A percentile compares a stretch with the other conserved stretches of the same genome.
phyloP scores from a whole-genome alignment of 2,329 filamentous ascomycete genomes.

The Purpureocillium lavendulum region DNA sequence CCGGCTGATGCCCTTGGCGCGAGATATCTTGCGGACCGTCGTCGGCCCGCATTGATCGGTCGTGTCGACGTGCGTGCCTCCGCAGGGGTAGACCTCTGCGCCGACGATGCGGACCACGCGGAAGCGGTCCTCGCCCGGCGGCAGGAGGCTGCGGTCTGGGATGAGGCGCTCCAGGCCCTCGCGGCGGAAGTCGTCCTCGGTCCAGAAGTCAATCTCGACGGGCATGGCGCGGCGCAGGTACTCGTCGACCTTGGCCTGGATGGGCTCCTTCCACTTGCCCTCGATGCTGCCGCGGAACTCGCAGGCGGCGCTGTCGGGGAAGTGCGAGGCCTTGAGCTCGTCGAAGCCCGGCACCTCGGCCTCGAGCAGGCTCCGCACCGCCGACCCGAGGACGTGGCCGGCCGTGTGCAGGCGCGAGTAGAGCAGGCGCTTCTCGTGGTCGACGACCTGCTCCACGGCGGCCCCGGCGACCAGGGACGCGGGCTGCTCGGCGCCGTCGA shows the following conservation, averaged over 20 bases:
- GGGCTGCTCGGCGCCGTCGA: slow-evolving; percentile 6
- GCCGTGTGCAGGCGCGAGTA: slow-evolving; percentile 66
- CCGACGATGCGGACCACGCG: slow-evolving; percentile 63
- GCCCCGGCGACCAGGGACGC: slow-evolving; percentile 37
- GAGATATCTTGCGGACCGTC: slow-evolving; percentile 57
- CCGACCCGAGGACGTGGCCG: slow-evolving; percentile 62
- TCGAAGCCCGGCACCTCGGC: slow-evolving; percentile 44
- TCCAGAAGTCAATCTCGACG: slow-evolving; percentile 58
- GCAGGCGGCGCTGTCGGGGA: slow-evolving; percentile 56
- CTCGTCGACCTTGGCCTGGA: slow-evolving; percentile 54
- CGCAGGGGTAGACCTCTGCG: slow-evolving; percentile 64
- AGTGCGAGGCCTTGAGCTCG: slow-evolving; percentile 65
- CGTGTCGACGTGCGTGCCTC: slow-evolving; percentile 61
- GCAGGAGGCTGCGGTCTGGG: slow-evolving; percentile 35
- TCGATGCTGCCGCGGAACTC: slow-evolving; percentile 63
- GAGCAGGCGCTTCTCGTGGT: slow-evolving; percentile 49
- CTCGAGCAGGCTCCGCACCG: slow-evolving; percentile 51
- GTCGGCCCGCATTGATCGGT: slow-evolving; percentile 52
- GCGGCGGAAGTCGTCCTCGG: slow-evolving; percentile 49
- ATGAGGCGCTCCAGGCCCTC: slow-evolving; percentile 47
- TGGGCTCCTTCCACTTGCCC: slow-evolving; percentile 49
- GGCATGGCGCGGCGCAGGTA: slow-evolving; percentile 47
- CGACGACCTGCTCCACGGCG: slow-evolving; percentile 46
- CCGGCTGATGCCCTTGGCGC: slow-evolving; percentile 54
- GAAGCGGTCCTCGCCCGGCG: slow-evolving; percentile 44